Base-by-base conservation (phyloP, 495 filamentous ascomycete species). In the Penicillium cosmopolitanum region DNA sequence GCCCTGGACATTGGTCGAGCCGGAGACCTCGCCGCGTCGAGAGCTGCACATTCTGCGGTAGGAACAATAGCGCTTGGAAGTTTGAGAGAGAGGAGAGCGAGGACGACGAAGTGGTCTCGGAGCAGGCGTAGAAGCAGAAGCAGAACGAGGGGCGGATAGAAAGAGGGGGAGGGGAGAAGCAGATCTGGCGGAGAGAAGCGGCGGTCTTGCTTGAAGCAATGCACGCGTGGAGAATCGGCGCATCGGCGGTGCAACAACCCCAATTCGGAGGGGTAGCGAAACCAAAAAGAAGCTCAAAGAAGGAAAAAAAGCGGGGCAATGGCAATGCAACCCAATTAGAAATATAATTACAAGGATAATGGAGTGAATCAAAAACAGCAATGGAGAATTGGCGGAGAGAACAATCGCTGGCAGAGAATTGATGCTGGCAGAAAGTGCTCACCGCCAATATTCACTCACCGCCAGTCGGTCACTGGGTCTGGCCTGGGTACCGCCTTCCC, bases 1-100 rank as follows among this genome's bases (percentile, higher is more conserved):
- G 51, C 83, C 83, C 55, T 80, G 74, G 50, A 86, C 71, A 70
- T 85, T 77, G 65, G 78, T 81, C 60, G 77, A 77, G 65, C 76
- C 78, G 28, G 73, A 74, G 55, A 64, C 65, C 33, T 77, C 77
- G 50, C 64, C 70, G 56, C 73, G 76, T 35, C 77, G 73, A 54
- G 77, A 70, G 63, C 70, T 62, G 60, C 78, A 80, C 78, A 81
- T 81, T 68, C 77, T 81, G 73, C 77, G 77, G 63, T 78, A 80
- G 51, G 78, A 81, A 62, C 78, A 81, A 56, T 78, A 77, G 53
- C 78, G 68, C 61, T 78, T 79, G 42, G 75, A 67, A 47, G 60
- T 66, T 36, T 78, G 73, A 23, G 73, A 63, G 18, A 80, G 68
- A 33, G 73, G 70, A 40, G 67, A 66, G 28, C 59, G 63, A 34